These are phyloP conservation scores for Isabelozyma pseudorhagii DNA, from an alignment of 805 yeast species.

Conservation along the genomic window DNA sequence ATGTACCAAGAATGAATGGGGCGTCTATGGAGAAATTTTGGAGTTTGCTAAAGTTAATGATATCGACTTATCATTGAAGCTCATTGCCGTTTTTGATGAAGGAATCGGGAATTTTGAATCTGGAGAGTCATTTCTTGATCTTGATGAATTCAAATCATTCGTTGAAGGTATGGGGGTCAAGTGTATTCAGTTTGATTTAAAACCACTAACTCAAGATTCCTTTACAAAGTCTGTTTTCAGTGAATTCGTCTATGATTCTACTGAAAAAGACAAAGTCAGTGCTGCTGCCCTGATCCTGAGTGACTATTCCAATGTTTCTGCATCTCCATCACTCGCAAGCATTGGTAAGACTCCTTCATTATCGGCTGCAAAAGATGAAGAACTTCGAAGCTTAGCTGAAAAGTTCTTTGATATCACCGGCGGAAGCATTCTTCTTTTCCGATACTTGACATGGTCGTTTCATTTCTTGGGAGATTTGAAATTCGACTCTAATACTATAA, in stretches of 20 bases:
- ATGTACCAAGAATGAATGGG: conserved; percentile 33
- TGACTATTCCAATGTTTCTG: neutral
- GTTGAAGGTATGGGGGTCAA: neutral
- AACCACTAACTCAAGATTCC: neutral
- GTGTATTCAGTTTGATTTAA: neutral
- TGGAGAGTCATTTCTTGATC: neutral
- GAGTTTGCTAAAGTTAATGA: conserved; percentile 11
- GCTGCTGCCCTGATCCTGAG: neutral
- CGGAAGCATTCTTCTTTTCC: conserved; percentile 15
- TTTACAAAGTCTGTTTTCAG: neutral
- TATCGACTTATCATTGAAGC: conserved; percentile 6
- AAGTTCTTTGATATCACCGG: conserved; percentile 1
- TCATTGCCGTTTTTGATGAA: conserved; percentile 4
- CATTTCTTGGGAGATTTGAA: conserved; percentile 1
- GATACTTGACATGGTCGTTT: conserved; percentile 6
- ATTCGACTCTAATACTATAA: conserved; percentile 1
- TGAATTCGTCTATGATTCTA: neutral
- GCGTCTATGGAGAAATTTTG: conserved; percentile 24
- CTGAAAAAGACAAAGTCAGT: neutral
- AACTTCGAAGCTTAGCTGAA: neutral
- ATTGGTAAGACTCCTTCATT: neutral
- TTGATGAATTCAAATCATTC: neutral
- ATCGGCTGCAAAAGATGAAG: neutral
- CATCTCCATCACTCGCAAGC: neutral
- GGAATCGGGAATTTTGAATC: neutral